These are phyloP conservation scores for Aspergillus spinulosporus DNA, from an alignment of 2,329 filamentous ascomycete species.

Conservation along the genomic window DNA sequence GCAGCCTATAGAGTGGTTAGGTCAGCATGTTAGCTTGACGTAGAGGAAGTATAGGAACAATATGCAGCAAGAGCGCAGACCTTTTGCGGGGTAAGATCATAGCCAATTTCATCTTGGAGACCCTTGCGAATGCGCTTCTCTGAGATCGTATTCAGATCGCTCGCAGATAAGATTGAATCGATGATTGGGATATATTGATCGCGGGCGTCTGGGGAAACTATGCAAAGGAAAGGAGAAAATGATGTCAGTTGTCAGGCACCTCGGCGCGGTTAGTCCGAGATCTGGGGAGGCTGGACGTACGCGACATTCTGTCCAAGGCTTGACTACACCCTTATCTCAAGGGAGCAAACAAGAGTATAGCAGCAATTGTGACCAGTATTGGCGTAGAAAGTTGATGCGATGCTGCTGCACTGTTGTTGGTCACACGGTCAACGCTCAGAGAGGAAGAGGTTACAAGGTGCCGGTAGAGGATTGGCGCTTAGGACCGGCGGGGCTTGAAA, in stretches of 20 bases:
- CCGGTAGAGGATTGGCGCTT: slow-evolving; percentile 36
- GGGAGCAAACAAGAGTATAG: neutral
- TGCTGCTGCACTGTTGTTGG: neutral
- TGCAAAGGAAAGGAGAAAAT: slow-evolving; percentile 28
- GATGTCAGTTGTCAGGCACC: slow-evolving; percentile 25
- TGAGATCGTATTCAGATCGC: slow-evolving; percentile 64
- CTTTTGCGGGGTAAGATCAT: slow-evolving; percentile 64
- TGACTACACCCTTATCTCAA: slow-evolving; percentile 7
- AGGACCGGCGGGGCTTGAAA: slow-evolving; percentile 40
- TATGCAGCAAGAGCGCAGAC: slow-evolving; percentile 39
- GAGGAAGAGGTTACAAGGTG: slow-evolving; percentile 13
- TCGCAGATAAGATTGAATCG: slow-evolving; percentile 60
- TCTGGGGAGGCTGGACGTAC: slow-evolving; percentile 31
- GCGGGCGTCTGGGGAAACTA: slow-evolving; percentile 51
- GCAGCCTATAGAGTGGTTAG: slow-evolving; percentile 53
- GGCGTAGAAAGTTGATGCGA: neutral
- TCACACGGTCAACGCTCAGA: slow-evolving; percentile 4
- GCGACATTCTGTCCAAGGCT: slow-evolving; percentile 36
- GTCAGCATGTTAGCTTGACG: slow-evolving; percentile 17
- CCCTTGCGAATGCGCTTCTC: slow-evolving; percentile 66
- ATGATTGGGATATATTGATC: slow-evolving; percentile 59
- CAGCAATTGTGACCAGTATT: slow-evolving; percentile 18
- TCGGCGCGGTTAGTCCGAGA: slow-evolving; percentile 25
- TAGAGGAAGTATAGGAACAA: neutral
- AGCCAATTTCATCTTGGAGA: slow-evolving; percentile 59